These are phyloP conservation scores for Dissophora ornata DNA, from an alignment of 192 early-diverging fungal genomes.

Conservation along the genomic window DNA sequence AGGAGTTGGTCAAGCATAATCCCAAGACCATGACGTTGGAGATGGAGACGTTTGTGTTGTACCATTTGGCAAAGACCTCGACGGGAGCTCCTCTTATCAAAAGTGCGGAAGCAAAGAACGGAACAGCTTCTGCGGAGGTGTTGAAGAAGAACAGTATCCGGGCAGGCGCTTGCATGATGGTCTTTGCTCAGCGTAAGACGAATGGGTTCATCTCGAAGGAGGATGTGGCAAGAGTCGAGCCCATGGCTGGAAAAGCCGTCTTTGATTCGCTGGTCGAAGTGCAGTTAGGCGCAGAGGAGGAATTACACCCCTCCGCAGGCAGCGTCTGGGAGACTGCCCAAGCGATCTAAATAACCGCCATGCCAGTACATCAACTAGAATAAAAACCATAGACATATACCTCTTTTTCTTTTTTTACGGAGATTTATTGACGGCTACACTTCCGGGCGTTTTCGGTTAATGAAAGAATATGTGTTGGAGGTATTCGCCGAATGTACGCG, in stretches of 20 bases:
- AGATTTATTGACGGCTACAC: too few relatives aligned
- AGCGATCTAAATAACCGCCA: too few relatives aligned
- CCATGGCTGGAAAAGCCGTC: conserved; percentile 65
- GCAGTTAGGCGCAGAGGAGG: conserved; percentile 29
- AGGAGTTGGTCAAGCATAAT: conserved; percentile 54
- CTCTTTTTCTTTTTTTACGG: too few relatives aligned
- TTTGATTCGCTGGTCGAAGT: conserved; percentile 71
- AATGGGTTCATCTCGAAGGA: conserved; percentile 76
- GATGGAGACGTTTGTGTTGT: conserved; percentile 90
- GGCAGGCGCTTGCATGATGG: conserved; percentile 82
- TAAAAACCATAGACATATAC: too few relatives aligned
- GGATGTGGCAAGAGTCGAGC: conserved; percentile 64
- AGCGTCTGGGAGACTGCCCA: conserved; percentile 58
- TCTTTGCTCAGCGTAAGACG: conserved; percentile 81
- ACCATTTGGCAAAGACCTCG: conserved; percentile 78
- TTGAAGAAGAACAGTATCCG: conserved; percentile 62
- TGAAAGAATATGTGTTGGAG: too few relatives aligned
- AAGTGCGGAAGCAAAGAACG: neutral
- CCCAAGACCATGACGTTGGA: conserved; percentile 74
- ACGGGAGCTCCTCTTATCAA: conserved; percentile 12
- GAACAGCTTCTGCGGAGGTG: neutral
- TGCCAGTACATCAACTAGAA: too few relatives aligned
- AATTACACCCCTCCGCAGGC: conserved; percentile 48
- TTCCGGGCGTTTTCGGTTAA: too few relatives aligned
- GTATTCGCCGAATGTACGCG: too few relatives aligned